Conservation (phyloP, 805 yeast genomes). For the Candida lessepsii region DNA sequence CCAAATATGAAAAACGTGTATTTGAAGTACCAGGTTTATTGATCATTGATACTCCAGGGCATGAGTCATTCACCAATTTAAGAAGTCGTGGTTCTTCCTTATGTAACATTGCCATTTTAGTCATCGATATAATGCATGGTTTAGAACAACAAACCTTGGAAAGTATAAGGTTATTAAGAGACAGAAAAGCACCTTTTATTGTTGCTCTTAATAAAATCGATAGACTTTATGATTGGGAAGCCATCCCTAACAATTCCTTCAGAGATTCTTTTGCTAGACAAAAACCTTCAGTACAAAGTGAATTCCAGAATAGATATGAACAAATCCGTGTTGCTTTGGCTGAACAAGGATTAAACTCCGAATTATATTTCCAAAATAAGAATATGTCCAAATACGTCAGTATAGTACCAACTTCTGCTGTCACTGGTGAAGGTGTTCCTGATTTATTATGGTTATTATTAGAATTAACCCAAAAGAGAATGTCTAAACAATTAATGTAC, state of each 20-base stretch:
- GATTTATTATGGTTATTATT: constrained; percentile 93
- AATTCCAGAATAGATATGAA: constrained; percentile 83
- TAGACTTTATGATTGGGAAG: constrained; percentile 94
- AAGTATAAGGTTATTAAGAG: constrained; percentile 87
- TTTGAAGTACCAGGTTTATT: constrained; percentile 97
- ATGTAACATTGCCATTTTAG: constrained; percentile 98
- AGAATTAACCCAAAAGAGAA: constrained; percentile 96
- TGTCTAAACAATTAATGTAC: constrained; percentile 98
- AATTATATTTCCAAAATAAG: constrained; percentile 91
- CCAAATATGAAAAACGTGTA: constrained; percentile 74
- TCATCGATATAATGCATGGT: constrained; percentile 99
- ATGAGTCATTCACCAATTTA: constrained; percentile 96
- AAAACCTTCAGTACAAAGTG: constrained; percentile 80
- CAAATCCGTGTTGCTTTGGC: constrained; percentile 87
- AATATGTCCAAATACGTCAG: constrained; percentile 92
- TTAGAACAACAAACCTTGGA: constrained; percentile 97
- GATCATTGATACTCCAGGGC: constrained; percentile 99
- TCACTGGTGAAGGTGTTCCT: constrained; percentile 99
- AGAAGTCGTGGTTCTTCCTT: constrained; percentile 98
- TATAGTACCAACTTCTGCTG: constrained; percentile 97
- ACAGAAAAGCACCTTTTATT: constrained; percentile 95
- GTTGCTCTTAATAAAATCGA: constrained; percentile 98
- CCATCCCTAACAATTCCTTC: constrained; percentile 89
- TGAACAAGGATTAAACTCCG: constrained; percentile 98
- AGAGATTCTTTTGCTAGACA: constrained; percentile 89